Conservation (phyloP, 129 eudicot species). For the Helichrysum umbraculigerum region DNA sequence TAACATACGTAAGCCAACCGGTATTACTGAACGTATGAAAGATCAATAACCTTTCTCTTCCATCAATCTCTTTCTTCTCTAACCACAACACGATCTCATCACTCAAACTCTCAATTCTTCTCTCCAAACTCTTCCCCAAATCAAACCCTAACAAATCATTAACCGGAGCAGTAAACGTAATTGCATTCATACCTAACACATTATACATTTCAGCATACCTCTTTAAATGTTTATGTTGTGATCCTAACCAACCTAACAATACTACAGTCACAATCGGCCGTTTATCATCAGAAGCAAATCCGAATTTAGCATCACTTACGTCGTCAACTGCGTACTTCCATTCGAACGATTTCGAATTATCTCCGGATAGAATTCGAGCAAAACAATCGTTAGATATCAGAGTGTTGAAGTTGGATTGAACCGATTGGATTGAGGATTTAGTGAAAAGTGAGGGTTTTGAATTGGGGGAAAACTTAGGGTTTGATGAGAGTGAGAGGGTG, state of each 20-base stretch:
- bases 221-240: slow-evolving; percentile 69
- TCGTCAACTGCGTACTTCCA: slow-evolving; percentile 42
- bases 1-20: slow-evolving; percentile 96
- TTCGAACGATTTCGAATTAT: slow-evolving; percentile 21
- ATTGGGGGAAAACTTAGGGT: slow-evolving; percentile 33
- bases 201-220: slow-evolving; percentile 80
- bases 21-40: slow-evolving; percentile 95
- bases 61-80: slow-evolving; percentile 49
- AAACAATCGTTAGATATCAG: slow-evolving; percentile 24
- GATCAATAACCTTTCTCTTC: slow-evolving; percentile 61
- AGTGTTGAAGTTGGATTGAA: slow-evolving; percentile 10
- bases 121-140: slow-evolving; percentile 65
- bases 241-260: slow-evolving; percentile 88
- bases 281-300: slow-evolving; percentile 16
- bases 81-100: slow-evolving; percentile 61
- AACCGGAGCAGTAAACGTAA: slow-evolving; percentile 54
- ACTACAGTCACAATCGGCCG: slow-evolving; percentile 63
- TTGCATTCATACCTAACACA: slow-evolving; percentile 55
- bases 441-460: slow-evolving; percentile 29
- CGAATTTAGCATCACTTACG: background rate
- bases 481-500: slow-evolving; percentile 28
- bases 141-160: slow-evolving; percentile 68
- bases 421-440: slow-evolving; percentile 23
- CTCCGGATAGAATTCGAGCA: slow-evolving; percentile 37
- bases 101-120: slow-evolving; percentile 43